phyloP scores from a whole-genome alignment of 2,329 filamentous ascomycete genomes.

The Eutypella sp. region DNA sequence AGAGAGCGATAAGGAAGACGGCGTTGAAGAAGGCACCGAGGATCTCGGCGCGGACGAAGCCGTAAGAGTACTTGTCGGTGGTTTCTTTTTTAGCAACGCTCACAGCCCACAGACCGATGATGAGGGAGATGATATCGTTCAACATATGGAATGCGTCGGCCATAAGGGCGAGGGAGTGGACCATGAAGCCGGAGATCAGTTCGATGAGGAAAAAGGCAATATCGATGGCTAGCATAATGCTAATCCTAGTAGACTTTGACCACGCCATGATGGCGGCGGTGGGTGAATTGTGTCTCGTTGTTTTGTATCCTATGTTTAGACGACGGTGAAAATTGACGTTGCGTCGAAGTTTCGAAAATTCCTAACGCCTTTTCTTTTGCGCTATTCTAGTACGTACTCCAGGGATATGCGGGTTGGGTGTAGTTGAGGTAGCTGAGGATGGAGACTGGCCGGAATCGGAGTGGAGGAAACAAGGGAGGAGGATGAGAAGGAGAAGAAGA shows the following conservation, averaged over 20 bases:
- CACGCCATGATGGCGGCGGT: constrained; percentile 65
- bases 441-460: no score
- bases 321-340: constrained; percentile 4
- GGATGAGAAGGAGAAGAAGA: not conserved
- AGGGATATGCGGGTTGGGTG: no score
- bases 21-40: constrained; percentile 95
- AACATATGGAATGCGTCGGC: constrained; percentile 99
- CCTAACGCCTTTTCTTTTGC: no score
- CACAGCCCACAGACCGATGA: constrained; percentile 93
- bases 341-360: constrained; percentile 5
- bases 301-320: constrained; percentile 7
- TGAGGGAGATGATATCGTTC: constrained; percentile 93
- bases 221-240: constrained; percentile 89
- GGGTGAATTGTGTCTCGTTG: no score
- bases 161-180: constrained; percentile 87
- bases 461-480: not conserved
- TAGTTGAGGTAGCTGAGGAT: no score
- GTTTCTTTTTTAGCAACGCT: constrained; percentile 78
- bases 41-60: constrained; percentile 96
- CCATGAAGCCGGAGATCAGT: constrained; percentile 76
- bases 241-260: constrained; percentile 89
- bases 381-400: no score
- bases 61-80: constrained; percentile 92
- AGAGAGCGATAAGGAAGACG: constrained; percentile 93
- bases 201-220: constrained; percentile 86